Conservation (phyloP, 352 stramenopile species). For the Phytophthora megakarya region DNA sequence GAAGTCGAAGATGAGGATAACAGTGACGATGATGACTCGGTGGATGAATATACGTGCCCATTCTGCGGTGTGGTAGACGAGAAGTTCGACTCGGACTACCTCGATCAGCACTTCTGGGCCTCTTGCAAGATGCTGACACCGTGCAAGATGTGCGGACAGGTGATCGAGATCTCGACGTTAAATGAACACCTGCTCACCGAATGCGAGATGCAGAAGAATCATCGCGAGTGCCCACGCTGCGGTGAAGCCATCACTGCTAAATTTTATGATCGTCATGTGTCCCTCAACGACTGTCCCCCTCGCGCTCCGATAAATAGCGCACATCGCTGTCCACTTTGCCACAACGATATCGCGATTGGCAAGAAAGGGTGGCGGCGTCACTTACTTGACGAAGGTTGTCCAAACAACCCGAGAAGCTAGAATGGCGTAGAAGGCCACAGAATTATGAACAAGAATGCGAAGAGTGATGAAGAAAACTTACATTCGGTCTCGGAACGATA, state of each 20-base stretch:
- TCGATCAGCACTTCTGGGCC: constrained; percentile 94
- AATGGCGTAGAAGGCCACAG: constrained; percentile 13
- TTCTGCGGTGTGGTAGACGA: constrained; percentile 91
- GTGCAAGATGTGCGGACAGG: constrained; percentile 93
- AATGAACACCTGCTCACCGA: constrained; percentile 92
- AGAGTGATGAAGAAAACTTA: constrained; percentile 23
- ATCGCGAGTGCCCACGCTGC: constrained; percentile 79
- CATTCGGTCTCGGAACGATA: constrained; percentile 14
- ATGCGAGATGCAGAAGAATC: constrained; percentile 87
- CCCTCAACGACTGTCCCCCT: constrained; percentile 71
- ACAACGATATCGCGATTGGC: constrained; percentile 69
- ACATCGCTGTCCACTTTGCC: constrained; percentile 82
- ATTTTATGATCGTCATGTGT: constrained; percentile 85
- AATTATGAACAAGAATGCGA: constrained; percentile 28
- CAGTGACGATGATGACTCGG: constrained; percentile 74
- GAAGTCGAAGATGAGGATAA: constrained; percentile 45
- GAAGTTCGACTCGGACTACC: constrained; percentile 85
- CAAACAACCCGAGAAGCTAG: constrained; percentile 79
- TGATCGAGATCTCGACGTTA: constrained; percentile 91
- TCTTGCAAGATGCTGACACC: constrained; percentile 91
- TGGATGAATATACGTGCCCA: constrained; percentile 90
- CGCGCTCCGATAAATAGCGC: constrained; percentile 59
- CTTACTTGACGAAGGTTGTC: constrained; percentile 69
- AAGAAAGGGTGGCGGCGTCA: constrained; percentile 77
- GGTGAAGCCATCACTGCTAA: constrained; percentile 85